Percentiles rank a stretch among this genome's conserved stretches.
Conservation (phyloP, 2,329 filamentous ascomycete species). For the Pyrenochaeta sp. region DNA sequence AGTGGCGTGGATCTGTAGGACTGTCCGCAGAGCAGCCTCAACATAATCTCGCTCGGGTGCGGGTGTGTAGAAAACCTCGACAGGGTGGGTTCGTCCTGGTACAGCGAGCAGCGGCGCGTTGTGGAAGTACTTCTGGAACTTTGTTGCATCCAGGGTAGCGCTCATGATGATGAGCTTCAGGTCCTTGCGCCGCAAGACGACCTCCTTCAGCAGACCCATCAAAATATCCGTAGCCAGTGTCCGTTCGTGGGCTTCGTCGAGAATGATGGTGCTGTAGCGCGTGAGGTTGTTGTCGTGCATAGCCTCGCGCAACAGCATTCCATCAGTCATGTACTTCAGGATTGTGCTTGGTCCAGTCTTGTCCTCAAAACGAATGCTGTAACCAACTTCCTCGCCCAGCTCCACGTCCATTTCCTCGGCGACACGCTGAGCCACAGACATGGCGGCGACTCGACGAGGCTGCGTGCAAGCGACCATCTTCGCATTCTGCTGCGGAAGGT, state of each 20-base stretch:
- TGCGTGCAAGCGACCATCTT: conserved; percentile 98
- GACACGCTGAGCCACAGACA: conserved; percentile 97
- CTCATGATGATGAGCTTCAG: conserved; percentile 96
- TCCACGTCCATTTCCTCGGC: conserved; percentile 93
- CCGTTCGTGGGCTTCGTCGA: conserved; percentile 97
- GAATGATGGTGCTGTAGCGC: conserved; percentile 95
- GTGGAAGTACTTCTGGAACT: conserved; percentile 98
- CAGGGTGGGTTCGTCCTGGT: conserved; percentile 91
- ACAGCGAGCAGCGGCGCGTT: conserved; percentile 92
- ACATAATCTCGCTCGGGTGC: conserved; percentile 97
- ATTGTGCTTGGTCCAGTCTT: conserved; percentile 85
- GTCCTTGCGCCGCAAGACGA: conserved; percentile 82
- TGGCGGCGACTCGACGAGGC: conserved; percentile 94
- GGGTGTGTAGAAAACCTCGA: conserved; percentile 98
- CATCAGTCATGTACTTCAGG: conserved; percentile 99
- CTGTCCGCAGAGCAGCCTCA: conserved; percentile 91
- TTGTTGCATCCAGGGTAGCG: conserved; percentile 94
- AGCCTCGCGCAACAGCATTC: conserved; percentile 96
- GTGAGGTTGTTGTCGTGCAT: conserved; percentile 88
- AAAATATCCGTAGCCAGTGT: conserved; percentile 96
- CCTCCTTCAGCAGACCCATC: conserved; percentile 94
- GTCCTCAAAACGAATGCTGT: conserved; percentile 97
- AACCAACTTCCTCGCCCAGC: conserved; percentile 91
- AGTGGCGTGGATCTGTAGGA: conserved; percentile 93
- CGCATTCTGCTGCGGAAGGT: conserved; percentile 82